Evolutionary conservation across 495 filamentous ascomycete genomes (phyloP), one percentile per base, ranked within the genome.

Genomic region (Lophiostoma macrostomum): DNA sequence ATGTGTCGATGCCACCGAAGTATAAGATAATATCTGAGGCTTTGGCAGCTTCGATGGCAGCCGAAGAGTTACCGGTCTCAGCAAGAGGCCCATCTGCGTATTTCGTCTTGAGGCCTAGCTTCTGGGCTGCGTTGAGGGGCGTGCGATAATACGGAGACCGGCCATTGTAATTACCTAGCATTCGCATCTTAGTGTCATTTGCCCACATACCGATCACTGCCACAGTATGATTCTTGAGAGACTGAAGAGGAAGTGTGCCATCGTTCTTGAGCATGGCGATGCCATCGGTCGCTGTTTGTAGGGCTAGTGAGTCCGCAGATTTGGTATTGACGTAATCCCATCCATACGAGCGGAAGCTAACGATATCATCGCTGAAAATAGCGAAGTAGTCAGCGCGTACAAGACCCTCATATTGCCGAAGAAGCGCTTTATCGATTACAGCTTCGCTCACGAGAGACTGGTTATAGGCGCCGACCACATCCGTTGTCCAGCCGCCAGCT

Each of bases 81-180:
- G 11, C 24, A 16, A 43, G n/a, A 2, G 49, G 38, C 60, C 61
- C 80, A 55, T 43, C 53, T 0, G 74, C 74, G 39, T 77, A 80
- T 39, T 71, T 73, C n/a, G 80, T 73, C 19, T 48, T 47, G 64
- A 71, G 52, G 18, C 65, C 53, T 51, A 73, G 40, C 12, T 73
- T 41, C 28, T 79, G 64, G 14, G 76, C 78, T 3, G 72, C 74
- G 32, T 70, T 68, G 3, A 80, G 58, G 0, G 78, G 78, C 16
- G 74, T 76, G 35, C 66, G 73, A 4, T 81, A 68, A 61, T 79
- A 81, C 5, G 78, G 80, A 5, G 82, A 73, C 0, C 61, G 65
- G 3, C 79, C 79, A 47, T 61, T 72, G 64, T 84, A 86, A 50
- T 79, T 81, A 2, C 81, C 82, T 52, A 79, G 80, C 72, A 86